Percentiles rank a stretch among this genome's conserved stretches.
phyloP scores from a whole-genome alignment of 805 yeast genomes.

The Starmerella etchellsii region DNA sequence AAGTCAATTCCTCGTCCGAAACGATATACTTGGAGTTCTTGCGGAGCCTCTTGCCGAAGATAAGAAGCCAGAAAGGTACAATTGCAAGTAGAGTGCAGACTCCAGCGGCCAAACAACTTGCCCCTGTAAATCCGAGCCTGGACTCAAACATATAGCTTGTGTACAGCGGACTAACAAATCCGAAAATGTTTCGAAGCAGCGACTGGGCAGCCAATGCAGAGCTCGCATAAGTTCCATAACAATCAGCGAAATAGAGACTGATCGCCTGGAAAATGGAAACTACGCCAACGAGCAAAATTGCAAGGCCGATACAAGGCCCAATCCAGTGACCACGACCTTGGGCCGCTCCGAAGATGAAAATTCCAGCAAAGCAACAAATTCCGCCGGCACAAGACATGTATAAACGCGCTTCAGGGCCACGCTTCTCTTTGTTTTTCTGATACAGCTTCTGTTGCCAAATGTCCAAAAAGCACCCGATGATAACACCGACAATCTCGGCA shows the following conservation, averaged over 20 bases:
- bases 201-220: constrained; percentile 85
- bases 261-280: constrained; percentile 30
- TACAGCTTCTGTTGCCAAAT: constrained; percentile 20
- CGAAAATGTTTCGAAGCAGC: constrained; percentile 55
- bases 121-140: constrained; percentile 43
- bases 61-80: constrained; percentile 14
- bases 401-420: constrained; percentile 47
- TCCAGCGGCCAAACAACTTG: constrained; percentile 35
- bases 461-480: constrained; percentile 26
- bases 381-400: constrained; percentile 46
- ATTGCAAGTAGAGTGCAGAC: constrained; percentile 12
- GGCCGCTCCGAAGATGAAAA: constrained; percentile 13
- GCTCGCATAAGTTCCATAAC: constrained; percentile 37
- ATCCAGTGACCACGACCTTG: constrained; percentile 15
- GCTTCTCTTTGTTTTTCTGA: constrained; percentile 35
- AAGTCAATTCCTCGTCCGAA: constrained; percentile 9
- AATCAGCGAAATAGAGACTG: constrained; percentile 25
- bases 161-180: constrained; percentile 73
- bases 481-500: constrained; percentile 54
- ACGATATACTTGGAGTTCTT: constrained; percentile 9
- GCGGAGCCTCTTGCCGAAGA: constrained; percentile 10
- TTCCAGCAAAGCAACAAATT: constrained; percentile 20
- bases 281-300: constrained; percentile 30
- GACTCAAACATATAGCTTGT: constrained; percentile 66
- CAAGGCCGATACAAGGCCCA: constrained; percentile 22